Base-by-base conservation (phyloP, 2,329 filamentous ascomycete genomes). In the Aspergillus uvarum region DNA sequence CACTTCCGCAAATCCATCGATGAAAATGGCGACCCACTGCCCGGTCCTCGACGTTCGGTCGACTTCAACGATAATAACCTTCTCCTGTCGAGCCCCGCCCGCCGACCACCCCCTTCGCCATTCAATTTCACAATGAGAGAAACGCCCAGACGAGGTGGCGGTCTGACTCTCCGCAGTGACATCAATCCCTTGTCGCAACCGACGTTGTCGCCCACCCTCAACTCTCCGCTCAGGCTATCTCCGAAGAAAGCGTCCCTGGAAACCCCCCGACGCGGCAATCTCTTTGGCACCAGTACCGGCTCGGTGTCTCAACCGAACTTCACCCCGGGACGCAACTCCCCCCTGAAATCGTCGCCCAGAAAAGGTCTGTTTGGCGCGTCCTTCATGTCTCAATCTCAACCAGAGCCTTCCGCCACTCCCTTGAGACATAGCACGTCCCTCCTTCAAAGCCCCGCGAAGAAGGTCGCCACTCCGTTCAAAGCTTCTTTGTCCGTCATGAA, bases 61-160 rank as follows among this genome's bases (percentile, higher is more conserved):
- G 67, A 74, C 56, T 69, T 75, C 26, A 69, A 67, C n/a, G 73
- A 73, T 12, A 69, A 70, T 11, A 69, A 70, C 2, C 53, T 68
- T 5, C 70, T 77, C 44, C 73, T 79, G 68, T 73, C 75, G 35
- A 81, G 78, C 60, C 80, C 80, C 24, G 77, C 80, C 11, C 74
- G 76, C 57, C 71, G 79, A 48, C 74, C 76, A n/a, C 77, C 78
- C 5, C 64, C 74, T 32, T 81, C 79, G 10, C 77, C 80, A 10
- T 77, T 75, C 67, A 76, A 79, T 59, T 76, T 77, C 58, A 72
- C 69, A 2, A 62, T 81, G 51, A 76, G 74, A 61, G 73, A 77
- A 49, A 78, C 77, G 1, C 77, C 78, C 1, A 77, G 71, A 31
- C 72, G 73, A 22, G 73, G 67, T 19, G 67, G 68, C 4, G 67